Evolutionary conservation across 331 rosid genomes (phyloP), one percentile per base, ranked within the genome.

Genomic region (Stylosanthes scabra): DNA sequence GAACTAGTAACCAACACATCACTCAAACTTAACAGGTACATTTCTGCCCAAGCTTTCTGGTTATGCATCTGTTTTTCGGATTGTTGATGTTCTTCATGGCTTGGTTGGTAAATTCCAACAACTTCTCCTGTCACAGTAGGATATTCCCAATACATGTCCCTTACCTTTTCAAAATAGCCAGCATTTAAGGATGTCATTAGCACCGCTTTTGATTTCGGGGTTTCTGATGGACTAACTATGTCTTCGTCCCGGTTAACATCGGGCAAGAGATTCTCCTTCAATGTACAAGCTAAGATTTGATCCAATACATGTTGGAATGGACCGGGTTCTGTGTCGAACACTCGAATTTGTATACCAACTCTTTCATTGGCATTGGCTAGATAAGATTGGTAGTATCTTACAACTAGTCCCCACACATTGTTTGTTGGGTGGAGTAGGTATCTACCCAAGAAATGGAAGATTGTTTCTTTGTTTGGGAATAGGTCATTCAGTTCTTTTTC

Each of bases 41-140:
- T 93, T 83, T 93, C 97, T 0, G 98, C 88, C 89, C 87, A 85
- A 59, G 98, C 98, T 83, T 90, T 93, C 52, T 75, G 87, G 83
- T 87, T 93, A 84, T 93, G 98, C 50, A 45, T 72, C 62, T 59
- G 88, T 85, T 91, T 93, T 83, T 83, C 88, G 1, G 96, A 85
- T 82, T 90, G 98, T 51, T 93, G 98, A 77, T 87, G 71, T 80
- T 76, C 89, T 83, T 91, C 96, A 5, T 91, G 97, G 71, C 91
- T 91, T 2, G 96, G 97, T 81, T 93, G 97, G 79, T 74, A 84
- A 56, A 87, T 45, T 28, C 94, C 84, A 15, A 91, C 66, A 40
- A 89, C 84, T 72, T 93, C 97, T 28, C 97, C 93, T 2, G 90
- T 89, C 40, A 69, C 78, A 2, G 96, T 83, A 12, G 93, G 90